Conservation (phyloP, 306 rosid species). For the Amphicarpaea edgeworthii region DNA sequence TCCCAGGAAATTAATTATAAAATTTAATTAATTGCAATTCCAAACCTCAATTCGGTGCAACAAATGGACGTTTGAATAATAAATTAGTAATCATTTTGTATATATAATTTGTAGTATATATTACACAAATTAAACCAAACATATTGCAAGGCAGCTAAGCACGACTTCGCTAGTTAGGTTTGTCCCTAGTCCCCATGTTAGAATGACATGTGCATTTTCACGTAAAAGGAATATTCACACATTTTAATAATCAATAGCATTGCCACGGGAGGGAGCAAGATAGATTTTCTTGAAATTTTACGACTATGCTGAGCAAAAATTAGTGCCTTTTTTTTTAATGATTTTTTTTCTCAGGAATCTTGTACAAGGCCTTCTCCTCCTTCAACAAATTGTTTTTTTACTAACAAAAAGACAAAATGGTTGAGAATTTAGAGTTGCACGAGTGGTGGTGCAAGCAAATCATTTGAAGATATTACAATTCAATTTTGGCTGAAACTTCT, state of each 20-base stretch:
- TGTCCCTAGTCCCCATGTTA: constrained; percentile 45
- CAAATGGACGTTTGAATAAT: not conserved
- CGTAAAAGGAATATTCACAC: constrained; percentile 52
- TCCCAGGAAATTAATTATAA: not conserved
- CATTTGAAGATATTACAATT: constrained; percentile 42
- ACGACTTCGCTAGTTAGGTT: constrained; percentile 31
- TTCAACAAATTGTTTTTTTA: constrained; percentile 33
- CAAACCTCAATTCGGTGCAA: not conserved
- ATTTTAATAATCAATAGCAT: constrained; percentile 34
- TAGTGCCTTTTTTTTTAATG: not conserved
- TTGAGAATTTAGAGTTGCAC: constrained; percentile 64
- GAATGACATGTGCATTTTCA: constrained; percentile 52
- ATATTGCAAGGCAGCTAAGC: constrained; percentile 45
- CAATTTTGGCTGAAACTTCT: constrained; percentile 47
- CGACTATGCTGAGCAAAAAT: constrained; percentile 11
- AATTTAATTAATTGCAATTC: not conserved
- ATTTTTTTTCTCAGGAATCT: constrained; percentile 41
- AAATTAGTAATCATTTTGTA: constrained; percentile 11
- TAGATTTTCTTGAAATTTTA: constrained; percentile 45
- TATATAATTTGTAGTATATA: not conserved
- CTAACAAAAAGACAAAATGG: constrained; percentile 46
- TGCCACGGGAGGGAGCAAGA: constrained; percentile 35
- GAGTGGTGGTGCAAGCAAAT: constrained; percentile 54
- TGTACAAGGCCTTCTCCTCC: constrained; percentile 34
- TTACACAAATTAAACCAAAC: constrained; percentile 1